phyloP scores from a whole-genome alignment of 768 basidiomycete genomes.

The Tulasnella sp. region DNA sequence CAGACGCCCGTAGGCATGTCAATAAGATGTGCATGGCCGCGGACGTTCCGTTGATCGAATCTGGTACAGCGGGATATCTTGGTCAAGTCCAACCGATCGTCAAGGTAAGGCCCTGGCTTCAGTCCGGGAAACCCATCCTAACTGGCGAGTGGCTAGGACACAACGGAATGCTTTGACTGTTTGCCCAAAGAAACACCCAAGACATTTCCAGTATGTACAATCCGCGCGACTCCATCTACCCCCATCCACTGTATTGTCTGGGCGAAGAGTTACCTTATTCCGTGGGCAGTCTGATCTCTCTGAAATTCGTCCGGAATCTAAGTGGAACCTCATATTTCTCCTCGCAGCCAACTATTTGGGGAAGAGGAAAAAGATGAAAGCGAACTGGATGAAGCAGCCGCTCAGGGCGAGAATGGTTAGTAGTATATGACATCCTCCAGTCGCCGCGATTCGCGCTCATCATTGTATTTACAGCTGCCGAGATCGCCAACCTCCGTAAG shows the following conservation, averaged over 20 bases:
- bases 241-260: slow-evolving; percentile 99
- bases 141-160: slow-evolving; percentile 40
- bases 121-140: neutral
- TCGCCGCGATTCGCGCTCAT: too few species aligned
- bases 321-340: too few species aligned
- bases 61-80: slow-evolving; percentile 91
- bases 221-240: slow-evolving; percentile 90
- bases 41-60: slow-evolving; percentile 81
- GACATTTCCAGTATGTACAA: slow-evolving; percentile 95
- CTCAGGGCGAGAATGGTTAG: slow-evolving; percentile 86
- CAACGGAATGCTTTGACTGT: slow-evolving; percentile 93
- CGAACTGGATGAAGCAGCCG: slow-evolving; percentile 87
- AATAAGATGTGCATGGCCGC: slow-evolving; percentile 98
- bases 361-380: slow-evolving; percentile 75
- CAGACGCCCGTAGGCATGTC: slow-evolving; percentile 89
- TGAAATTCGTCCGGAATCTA: too few species aligned
- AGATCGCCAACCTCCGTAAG: slow-evolving; percentile 80
- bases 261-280: slow-evolving; percentile 93
- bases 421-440: too few species aligned
- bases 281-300: slow-evolving; percentile 51
- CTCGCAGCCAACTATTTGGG: slow-evolving; percentile 76
- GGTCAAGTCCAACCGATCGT: slow-evolving; percentile 93
- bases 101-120: slow-evolving; percentile 42
- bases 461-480: slow-evolving; percentile 45
- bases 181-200: slow-evolving; percentile 87